These are phyloP conservation scores for Hyaloraphidium curvatum DNA, from an alignment of 192 early-diverging fungal species.

Conservation along the genomic window DNA sequence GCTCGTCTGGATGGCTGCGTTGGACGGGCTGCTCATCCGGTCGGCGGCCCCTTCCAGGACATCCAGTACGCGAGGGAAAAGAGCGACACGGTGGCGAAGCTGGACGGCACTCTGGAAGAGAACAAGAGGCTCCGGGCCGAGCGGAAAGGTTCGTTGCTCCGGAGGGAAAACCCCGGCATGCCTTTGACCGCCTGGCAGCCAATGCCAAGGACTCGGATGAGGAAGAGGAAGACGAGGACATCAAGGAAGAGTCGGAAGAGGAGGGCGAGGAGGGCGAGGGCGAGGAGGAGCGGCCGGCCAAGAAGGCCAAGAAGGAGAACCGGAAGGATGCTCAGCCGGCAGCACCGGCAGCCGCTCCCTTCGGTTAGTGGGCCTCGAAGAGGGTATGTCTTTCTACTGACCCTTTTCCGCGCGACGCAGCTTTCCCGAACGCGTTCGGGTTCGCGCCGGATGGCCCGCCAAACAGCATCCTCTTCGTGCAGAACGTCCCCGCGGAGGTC, in stretches of 20 bases:
- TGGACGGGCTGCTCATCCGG: neutral
- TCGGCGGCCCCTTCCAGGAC: constrained; percentile 11
- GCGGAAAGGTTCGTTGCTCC: constrained; percentile 59
- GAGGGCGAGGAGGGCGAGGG: neutral
- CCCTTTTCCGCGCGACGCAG: no score
- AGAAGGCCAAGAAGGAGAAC: neutral
- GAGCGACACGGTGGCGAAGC: constrained; percentile 12
- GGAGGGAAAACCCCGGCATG: neutral
- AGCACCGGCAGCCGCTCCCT: no score
- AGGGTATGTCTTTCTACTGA: no score
- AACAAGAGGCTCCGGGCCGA: constrained; percentile 34
- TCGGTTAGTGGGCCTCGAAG: no score
- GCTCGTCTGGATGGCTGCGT: neutral
- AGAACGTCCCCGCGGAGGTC: constrained; percentile 58
- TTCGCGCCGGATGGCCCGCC: no score
- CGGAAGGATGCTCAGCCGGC: no score
- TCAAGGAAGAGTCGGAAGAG: neutral
- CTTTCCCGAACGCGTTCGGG: no score
- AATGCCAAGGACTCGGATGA: neutral
- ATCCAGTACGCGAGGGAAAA: constrained; percentile 26
- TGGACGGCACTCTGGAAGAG: constrained; percentile 44
- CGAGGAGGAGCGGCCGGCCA: neutral
- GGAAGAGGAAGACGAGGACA: neutral
- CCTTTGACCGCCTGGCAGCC: neutral
- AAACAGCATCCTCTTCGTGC: constrained; percentile 87